These are phyloP conservation scores for Xylaria sp. DNA, from an alignment of 2,329 filamentous ascomycete genomes.

Conservation along the genomic window DNA sequence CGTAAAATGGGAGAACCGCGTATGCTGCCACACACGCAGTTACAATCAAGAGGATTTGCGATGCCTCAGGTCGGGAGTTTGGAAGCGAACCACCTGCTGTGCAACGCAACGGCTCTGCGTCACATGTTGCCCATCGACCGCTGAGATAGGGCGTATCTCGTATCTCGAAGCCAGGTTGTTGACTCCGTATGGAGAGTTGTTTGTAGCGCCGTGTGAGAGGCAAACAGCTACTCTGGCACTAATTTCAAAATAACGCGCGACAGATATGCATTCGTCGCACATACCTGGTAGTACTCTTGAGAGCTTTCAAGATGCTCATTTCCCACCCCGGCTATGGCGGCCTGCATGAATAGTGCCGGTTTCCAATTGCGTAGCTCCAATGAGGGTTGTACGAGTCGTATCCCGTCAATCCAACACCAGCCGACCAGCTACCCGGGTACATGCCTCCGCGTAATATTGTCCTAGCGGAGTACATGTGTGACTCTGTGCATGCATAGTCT, in stretches of 20 bases:
- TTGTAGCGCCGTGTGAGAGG: slow-evolving; percentile 10
- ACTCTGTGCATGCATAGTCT: slow-evolving; percentile 10
- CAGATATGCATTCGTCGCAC: not conserved
- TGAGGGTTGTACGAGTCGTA: slow-evolving; percentile 24
- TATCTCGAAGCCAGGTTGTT: not conserved
- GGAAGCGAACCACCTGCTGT: not conserved
- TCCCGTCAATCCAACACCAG: slow-evolving; percentile 22
- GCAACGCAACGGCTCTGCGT: not conserved
- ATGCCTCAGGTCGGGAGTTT: not conserved
- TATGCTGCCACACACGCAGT: not conserved
- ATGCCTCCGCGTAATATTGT: slow-evolving; percentile 20
- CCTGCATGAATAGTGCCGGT: slow-evolving; percentile 22
- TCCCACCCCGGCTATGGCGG: slow-evolving; percentile 19
- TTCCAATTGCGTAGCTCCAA: slow-evolving; percentile 10
- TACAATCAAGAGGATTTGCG: not conserved
- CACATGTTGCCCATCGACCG: not conserved
- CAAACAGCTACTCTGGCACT: slow-evolving; percentile 10
- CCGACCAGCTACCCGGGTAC: slow-evolving; percentile 33
- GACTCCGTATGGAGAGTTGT: not conserved
- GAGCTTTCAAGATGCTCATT: not conserved
- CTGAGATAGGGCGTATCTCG: not conserved
- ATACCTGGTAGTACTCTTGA: not conserved
- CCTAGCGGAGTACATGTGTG: slow-evolving; percentile 19
- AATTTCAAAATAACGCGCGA: slow-evolving; percentile 6
- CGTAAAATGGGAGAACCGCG: slow-evolving; percentile 6